Evolutionary conservation across 257 asterid species (phyloP), one percentile per base, ranked within the genome.

Genomic region (Nicotiana attenuata): DNA sequence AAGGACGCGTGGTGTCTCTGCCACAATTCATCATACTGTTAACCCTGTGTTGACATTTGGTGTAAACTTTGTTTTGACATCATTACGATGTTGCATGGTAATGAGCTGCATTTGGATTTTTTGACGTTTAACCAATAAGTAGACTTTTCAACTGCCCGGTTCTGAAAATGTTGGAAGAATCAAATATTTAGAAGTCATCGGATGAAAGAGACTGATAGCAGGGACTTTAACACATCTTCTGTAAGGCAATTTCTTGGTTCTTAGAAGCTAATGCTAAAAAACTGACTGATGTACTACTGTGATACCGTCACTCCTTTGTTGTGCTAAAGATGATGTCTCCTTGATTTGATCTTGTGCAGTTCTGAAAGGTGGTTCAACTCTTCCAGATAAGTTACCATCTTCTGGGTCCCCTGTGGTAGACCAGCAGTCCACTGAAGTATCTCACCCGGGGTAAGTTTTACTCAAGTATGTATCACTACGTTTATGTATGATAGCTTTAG

Each of bases 281-380:
- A 35, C 78, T 47, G 14, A 56, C 22, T 47, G 78, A 20, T 45
- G 59, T 75, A 47, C 57, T 2, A 1, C 5, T 24, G 79, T 75
- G 22, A 50, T 50, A 24, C 79, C 16, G 7, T 75, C 0, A 50
- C 9, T 75, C 63, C 24, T 45, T 71, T 73, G 60, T 22, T 73
- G 22, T 45, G 75, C 67, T 67, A 41, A 80, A 77, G 50, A 76
- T 66, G 81, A 59, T 85, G 78, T 52, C 77, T 82, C n/a, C 61
- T 13, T 24, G 20, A 47, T 50, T 76, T 66, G 66, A 57, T 22
- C 5, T 5, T 31, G 71, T 93, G 90, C 98, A 96, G 98, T 96
- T 82, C 85, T 94, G 86, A 96, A 94, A 90, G 98, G 98, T 85
- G 89, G 80, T 88, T 88, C 99, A 78, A 94, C 93, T 80, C 85